Evolutionary conservation across 805 yeast species (phyloP).

Genomic region (Isabelozyma rhagii): DNA sequence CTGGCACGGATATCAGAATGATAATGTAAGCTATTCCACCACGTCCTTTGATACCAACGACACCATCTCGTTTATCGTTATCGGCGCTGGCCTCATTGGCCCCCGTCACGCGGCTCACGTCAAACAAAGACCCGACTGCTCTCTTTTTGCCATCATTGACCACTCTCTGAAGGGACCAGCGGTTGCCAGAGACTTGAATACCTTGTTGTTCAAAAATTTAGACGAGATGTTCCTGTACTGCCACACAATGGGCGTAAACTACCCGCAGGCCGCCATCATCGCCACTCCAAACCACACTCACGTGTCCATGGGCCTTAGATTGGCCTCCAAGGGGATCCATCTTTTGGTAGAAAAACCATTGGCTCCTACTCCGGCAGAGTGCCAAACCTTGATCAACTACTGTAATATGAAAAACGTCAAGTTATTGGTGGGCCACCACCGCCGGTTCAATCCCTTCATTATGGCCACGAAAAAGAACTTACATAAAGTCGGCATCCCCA

Average conservation of each 20-base stretch:
- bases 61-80: constrained; percentile 19
- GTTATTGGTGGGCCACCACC: constrained; percentile 40
- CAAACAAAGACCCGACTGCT: constrained; percentile 17
- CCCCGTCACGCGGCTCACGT: constrained; percentile 40
- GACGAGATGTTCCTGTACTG: constrained; percentile 24
- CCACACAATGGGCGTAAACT: constrained; percentile 14
- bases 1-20: not conserved
- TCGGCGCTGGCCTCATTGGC: constrained; percentile 41
- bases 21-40: not conserved
- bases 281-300: constrained; percentile 44
- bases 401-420: constrained; percentile 22
- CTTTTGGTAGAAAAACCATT: constrained; percentile 40
- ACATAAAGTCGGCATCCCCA: constrained; percentile 23
- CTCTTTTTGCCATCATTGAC: constrained; percentile 33
- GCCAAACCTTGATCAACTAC: constrained; percentile 27
- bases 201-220: constrained; percentile 20
- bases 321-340: constrained; percentile 35
- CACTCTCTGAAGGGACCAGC: constrained; percentile 28
- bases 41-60: not conserved
- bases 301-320: constrained; percentile 26
- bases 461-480: constrained; percentile 34
- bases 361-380: constrained; percentile 31
- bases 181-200: constrained; percentile 23
- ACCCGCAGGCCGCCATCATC: constrained; percentile 39
- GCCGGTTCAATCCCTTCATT: constrained; percentile 41